Evolutionary conservation across 176 grass and related monocot genomes (phyloP).

Genomic region (Themeda triandra): DNA sequence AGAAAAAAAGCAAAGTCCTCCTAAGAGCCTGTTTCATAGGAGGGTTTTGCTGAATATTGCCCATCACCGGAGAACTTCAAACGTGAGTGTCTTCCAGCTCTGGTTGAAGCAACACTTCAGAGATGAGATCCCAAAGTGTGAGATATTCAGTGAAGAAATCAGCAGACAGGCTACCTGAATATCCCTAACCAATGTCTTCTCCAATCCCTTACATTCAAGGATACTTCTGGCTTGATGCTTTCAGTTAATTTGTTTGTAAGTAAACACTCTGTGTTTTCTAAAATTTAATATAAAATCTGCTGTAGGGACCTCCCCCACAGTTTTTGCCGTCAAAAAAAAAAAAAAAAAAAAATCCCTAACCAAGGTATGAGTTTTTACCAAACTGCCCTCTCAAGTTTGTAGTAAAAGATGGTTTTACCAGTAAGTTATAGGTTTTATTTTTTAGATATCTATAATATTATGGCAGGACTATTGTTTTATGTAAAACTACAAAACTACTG

Average conservation of each 20-base stretch:
- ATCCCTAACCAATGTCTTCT: neutral
- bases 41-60: too few relatives aligned
- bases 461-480: neutral
- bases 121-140: neutral
- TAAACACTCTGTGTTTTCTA: too few relatives aligned
- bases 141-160: neutral
- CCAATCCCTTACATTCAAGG: too few relatives aligned
- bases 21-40: too few relatives aligned
- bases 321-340: neutral
- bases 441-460: neutral
- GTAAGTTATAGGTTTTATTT: neutral
- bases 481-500: constrained; percentile 1
- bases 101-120: neutral
- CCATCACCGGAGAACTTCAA: neutral
- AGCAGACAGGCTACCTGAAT: neutral
- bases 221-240: too few relatives aligned
- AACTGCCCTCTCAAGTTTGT: neutral
- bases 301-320: too few relatives aligned
- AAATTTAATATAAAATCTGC: too few relatives aligned
- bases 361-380: neutral
- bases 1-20: neutral
- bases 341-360: neutral
- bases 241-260: too few relatives aligned
- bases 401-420: neutral
- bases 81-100: neutral